Evolutionary conservation across 2,329 filamentous ascomycete genomes (phyloP), one percentile per base, ranked within the genome.

Genomic region (Trichoderma polysporum): DNA sequence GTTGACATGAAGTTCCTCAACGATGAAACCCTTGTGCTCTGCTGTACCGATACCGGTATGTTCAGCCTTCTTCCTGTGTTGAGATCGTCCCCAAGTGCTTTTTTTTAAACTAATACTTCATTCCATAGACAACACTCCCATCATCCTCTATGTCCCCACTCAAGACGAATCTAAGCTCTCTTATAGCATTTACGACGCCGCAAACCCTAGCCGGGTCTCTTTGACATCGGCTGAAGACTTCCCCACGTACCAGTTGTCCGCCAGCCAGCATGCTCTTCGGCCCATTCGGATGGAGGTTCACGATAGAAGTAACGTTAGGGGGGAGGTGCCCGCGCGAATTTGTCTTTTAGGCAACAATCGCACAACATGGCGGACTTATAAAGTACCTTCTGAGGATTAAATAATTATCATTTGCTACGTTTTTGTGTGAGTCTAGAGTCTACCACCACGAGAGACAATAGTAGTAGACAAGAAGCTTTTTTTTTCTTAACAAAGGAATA

Each of bases 1-100:
- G 76, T 87, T 22, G 89, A 93, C 74, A 76, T 90, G 15, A 89
- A 90, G 73, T 92, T 93, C 72, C 82, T 91, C 50, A 83, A 90
- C 71, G 86, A 90, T 65, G 77, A 82, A 13, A 82, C 79, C 0
- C 75, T 93, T 1, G 81, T 93, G 62, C 71, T 91, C 1, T 82
- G 93, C 2, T 77, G 85, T 84, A 77, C 73, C 75, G 50, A 70
- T 61, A 27, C 73, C 72, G 79, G 83, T 82, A 73, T 49, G 71
- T 69, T 22, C 9, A 4, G 3, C 19, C 53, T 25, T 1, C n/a
- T n/a, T n/a, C n/a, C n/a, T n/a, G n/a, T n/a, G n/a, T n/a, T n/a
- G n/a, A n/a, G n/a, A 10, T n/a, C 22, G 19, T 19, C 22, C 52
- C 10, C 19, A 22, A 15, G 5, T 22, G 17, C 19, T 1, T 10